A percentile compares a stretch with the other conserved stretches of the same genome.
phyloP scores from a whole-genome alignment of 192 early-diverging fungal genomes.

The Cetraspora pellucida region DNA sequence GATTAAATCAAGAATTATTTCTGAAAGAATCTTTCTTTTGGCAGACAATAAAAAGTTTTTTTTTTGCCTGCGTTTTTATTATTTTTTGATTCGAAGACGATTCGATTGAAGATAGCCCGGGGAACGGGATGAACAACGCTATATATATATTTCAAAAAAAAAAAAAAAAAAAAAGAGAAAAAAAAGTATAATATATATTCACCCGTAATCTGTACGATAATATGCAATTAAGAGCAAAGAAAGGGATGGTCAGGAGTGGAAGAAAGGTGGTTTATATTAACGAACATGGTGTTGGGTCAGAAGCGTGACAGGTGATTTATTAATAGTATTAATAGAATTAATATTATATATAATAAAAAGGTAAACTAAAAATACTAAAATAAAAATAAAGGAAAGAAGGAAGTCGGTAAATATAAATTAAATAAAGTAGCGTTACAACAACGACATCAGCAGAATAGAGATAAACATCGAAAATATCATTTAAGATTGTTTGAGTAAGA shows the following conservation, averaged over 20 bases:
- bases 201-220: background rate
- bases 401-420: too few species aligned
- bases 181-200: background rate
- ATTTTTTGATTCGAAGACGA: background rate
- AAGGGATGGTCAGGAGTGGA: background rate
- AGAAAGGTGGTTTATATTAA: slow-evolving; percentile 1
- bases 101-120: slow-evolving; percentile 5
- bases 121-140: background rate
- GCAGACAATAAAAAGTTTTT: slow-evolving; percentile 12
- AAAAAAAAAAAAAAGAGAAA: background rate
- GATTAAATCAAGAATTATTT: slow-evolving; percentile 9
- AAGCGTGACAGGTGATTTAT: background rate
- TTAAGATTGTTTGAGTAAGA: background rate
- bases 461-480: background rate
- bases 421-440: too few species aligned
- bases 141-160: slow-evolving; percentile 1
- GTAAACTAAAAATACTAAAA: background rate
- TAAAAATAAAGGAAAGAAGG: too few species aligned
- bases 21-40: background rate
- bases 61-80: background rate
- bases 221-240: background rate
- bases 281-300: background rate
- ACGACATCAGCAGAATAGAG: background rate
- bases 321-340: background rate
- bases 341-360: background rate